Percentiles rank a stretch among this genome's conserved stretches.
Conservation (phyloP, 2,329 filamentous ascomycete species). For the Nannizziopsis barbatae region DNA sequence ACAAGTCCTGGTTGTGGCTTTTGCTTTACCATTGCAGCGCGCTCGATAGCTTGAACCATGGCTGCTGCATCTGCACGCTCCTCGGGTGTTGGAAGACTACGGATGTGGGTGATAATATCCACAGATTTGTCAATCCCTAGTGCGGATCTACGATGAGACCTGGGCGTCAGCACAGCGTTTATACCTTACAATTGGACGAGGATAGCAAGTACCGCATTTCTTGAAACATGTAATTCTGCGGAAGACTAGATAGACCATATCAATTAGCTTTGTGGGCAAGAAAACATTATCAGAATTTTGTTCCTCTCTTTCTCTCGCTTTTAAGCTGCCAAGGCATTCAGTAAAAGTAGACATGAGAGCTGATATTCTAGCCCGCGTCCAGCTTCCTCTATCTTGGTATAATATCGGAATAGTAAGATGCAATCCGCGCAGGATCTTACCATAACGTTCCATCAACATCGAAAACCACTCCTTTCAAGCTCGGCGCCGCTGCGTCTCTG, state of each 20-base stretch:
- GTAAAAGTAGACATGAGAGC: too few species aligned
- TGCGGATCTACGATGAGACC: slow-evolving; percentile 33
- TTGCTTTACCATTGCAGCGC: slow-evolving; percentile 66
- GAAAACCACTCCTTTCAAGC: slow-evolving; percentile 57
- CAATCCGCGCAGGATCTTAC: slow-evolving; percentile 41
- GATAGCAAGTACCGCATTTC: slow-evolving; percentile 56
- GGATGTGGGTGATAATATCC: slow-evolving; percentile 86
- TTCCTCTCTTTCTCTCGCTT: too few species aligned
- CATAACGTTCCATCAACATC: slow-evolving; percentile 93
- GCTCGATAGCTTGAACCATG: slow-evolving; percentile 68
- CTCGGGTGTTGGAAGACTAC: slow-evolving; percentile 51
- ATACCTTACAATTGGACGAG: not conserved
- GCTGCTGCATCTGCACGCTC: slow-evolving; percentile 56
- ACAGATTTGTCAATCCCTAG: slow-evolving; percentile 59
- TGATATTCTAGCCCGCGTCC: too few species aligned
- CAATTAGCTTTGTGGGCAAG: not conserved
- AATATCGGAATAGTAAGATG: too few species aligned
- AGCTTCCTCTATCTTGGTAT: too few species aligned
- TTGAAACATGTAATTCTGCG: slow-evolving; percentile 90
- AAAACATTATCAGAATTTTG: too few species aligned
- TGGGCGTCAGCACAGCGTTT: not conserved
- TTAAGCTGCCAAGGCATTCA: too few species aligned
- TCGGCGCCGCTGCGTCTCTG: slow-evolving; percentile 26
- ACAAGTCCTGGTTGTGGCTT: slow-evolving; percentile 69
- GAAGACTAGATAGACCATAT: slow-evolving; percentile 48